Evolutionary conservation across 768 basidiomycete species (phyloP).

Genomic region (Fistulinella prunicolor): DNA sequence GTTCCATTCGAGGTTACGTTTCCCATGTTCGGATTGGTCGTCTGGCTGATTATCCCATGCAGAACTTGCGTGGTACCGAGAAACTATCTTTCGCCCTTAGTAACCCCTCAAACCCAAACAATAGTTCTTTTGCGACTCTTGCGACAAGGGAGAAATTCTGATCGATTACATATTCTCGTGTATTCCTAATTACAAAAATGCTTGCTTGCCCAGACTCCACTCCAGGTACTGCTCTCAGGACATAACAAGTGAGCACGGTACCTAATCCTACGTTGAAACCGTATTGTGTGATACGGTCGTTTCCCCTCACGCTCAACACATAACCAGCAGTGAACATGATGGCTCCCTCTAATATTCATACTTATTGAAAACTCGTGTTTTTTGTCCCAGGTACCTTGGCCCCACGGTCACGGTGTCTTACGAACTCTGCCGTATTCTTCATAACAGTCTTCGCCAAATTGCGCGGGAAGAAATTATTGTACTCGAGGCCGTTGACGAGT

Average conservation of each 20-base stretch:
- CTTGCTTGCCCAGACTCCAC: too few species aligned
- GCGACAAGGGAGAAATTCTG: too few species aligned
- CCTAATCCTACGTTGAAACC: not conserved
- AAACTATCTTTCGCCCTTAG: conserved; percentile 60
- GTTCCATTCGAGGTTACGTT: conserved; percentile 66
- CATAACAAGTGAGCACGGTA: too few species aligned
- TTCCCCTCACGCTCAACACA: conserved; percentile 33
- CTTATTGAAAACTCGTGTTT: conserved; percentile 25
- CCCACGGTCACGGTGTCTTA: conserved; percentile 25
- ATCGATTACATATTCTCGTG: too few species aligned
- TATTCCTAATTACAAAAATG: too few species aligned
- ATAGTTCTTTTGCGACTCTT: not conserved
- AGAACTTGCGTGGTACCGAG: conserved; percentile 81
- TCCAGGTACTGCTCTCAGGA: too few species aligned
- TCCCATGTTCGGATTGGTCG: not conserved
- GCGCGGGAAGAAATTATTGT: conserved; percentile 14
- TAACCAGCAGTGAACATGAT: conserved; percentile 35
- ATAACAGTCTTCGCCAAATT: conserved; percentile 8
- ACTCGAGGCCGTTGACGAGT: conserved; percentile 7
- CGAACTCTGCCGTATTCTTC: conserved; percentile 14
- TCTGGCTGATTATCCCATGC: conserved; percentile 3
- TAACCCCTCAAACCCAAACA: not conserved
- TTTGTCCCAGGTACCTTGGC: conserved; percentile 15
- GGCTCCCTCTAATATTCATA: conserved; percentile 24
- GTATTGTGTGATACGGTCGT: not conserved